Evolutionary conservation across 2,329 filamentous ascomycete genomes (phyloP), one percentile per base, ranked within the genome.

Genomic region (Pseudocercospora musae): DNA sequence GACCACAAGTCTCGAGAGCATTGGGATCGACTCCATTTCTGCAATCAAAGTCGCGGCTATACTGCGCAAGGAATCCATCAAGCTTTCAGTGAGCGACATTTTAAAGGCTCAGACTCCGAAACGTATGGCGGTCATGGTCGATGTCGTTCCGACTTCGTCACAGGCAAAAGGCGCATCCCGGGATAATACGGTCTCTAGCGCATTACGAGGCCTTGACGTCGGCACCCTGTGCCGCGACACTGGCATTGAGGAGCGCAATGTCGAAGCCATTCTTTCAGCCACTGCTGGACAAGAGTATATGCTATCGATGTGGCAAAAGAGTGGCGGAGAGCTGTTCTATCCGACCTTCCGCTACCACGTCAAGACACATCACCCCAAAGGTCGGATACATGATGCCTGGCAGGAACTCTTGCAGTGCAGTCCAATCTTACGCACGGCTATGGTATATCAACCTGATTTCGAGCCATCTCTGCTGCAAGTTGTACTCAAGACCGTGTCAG

Each of bases 1-100:
- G 59, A 79, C 81, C 0, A 84, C 87, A 56, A 91, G 84, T 0
- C 84, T 96, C 11, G 96, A 95, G 74, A 88, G 95, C 66, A 82
- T 97, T 1, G 93, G 93, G 0, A 84, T 97, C 1, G 93, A 97
- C 73, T 97, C 93, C 0, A 96, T 97, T 74, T 94, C 89, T 66
- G 89, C 92, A 1, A 95, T 97, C 78, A 96, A 95, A 71, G 87
- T 92, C 3, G 86, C 87, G 8, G 84, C 88, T 0, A 79, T 92
- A 7, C 78, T 97, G 3, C 87, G 85, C 46, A 89, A 85, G 67
- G 77, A 81, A 46, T 84, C 81, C 0, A 76, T 96, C 7, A 75
- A 78, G 11, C 74, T 96, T 0, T 82, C 83, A 33, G 89, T 94
- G 2, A 87, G 89, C 46, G 85, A 91, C 42, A 85, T 96, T 70